Evolutionary conservation across 2,329 filamentous ascomycete genomes (phyloP).

Genomic region (Talaromyces sp.): DNA sequence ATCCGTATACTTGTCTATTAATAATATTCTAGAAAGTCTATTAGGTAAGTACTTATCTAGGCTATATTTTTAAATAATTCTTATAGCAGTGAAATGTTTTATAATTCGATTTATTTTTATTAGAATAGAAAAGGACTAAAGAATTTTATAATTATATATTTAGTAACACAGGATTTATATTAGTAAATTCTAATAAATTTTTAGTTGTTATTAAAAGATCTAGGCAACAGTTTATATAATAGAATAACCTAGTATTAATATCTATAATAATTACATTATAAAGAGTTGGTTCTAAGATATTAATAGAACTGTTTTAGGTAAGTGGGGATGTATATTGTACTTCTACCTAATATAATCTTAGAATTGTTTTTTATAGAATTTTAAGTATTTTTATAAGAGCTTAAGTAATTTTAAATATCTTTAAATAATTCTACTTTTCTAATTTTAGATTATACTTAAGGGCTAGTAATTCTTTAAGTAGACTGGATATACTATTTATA

Average conservation of each 20-base stretch:
- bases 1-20: conserved; percentile 17
- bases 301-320: neutral
- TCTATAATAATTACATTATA: neutral
- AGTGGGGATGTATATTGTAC: conserved; percentile 7
- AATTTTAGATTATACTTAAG: neutral
- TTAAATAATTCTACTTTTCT: neutral
- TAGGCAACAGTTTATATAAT: neutral
- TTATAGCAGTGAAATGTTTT: conserved; percentile 31
- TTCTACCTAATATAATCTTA: conserved; percentile 44
- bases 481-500: neutral
- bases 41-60: conserved; percentile 27
- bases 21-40: conserved; percentile 25
- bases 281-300: neutral
- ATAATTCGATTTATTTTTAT: conserved; percentile 21
- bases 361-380: too few relatives aligned
- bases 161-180: neutral
- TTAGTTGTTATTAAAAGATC: neutral
- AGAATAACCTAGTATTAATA: neutral
- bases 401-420: conserved; percentile 14
- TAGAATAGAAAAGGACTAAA: neutral
- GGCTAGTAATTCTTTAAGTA: conserved; percentile 1
- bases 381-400: conserved; percentile 27
- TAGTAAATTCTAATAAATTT: neutral
- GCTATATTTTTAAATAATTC: conserved; percentile 26
- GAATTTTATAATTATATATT: neutral